phyloP scores from a whole-genome alignment of 495 filamentous ascomycete species.

The Penicillium fimorum region DNA sequence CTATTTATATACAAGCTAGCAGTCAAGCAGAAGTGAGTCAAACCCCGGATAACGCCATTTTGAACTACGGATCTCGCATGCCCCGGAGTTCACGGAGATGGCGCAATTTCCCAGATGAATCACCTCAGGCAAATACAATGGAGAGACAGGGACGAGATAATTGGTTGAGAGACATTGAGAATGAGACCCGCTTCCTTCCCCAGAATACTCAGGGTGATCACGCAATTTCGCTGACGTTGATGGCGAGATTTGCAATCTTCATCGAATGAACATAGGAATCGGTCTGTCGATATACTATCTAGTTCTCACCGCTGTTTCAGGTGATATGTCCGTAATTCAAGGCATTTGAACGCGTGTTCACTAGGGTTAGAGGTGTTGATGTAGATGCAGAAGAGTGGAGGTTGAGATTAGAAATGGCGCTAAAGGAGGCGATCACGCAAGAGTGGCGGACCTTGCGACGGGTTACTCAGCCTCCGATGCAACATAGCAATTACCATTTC shows the following conservation, averaged over 20 bases:
- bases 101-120: slow-evolving; percentile 35
- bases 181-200: slow-evolving; percentile 6
- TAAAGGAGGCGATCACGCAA: slow-evolving; percentile 38
- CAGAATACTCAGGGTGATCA: slow-evolving; percentile 16
- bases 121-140: slow-evolving; percentile 19
- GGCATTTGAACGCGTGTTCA: background rate
- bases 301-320: slow-evolving; percentile 21
- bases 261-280: slow-evolving; percentile 8
- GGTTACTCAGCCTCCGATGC: background rate
- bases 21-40: slow-evolving; percentile 19
- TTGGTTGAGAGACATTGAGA: slow-evolving; percentile 5
- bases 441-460: slow-evolving; percentile 25
- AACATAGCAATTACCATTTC: no score
- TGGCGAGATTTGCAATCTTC: slow-evolving; percentile 24
- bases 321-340: background rate
- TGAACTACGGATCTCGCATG: slow-evolving; percentile 18
- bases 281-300: background rate
- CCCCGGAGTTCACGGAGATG: slow-evolving; percentile 24
- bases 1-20: slow-evolving; percentile 11
- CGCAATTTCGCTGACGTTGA: slow-evolving; percentile 31
- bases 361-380: background rate
- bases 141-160: background rate
- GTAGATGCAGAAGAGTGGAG: slow-evolving; percentile 14
- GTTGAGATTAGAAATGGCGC: slow-evolving; percentile 25
- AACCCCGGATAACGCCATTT: slow-evolving; percentile 15